A percentile compares a stretch with the other conserved stretches of the same genome.
Evolutionary conservation across 116 monocot genomes (phyloP).

Genomic region (Dioscorea cayenensis): DNA sequence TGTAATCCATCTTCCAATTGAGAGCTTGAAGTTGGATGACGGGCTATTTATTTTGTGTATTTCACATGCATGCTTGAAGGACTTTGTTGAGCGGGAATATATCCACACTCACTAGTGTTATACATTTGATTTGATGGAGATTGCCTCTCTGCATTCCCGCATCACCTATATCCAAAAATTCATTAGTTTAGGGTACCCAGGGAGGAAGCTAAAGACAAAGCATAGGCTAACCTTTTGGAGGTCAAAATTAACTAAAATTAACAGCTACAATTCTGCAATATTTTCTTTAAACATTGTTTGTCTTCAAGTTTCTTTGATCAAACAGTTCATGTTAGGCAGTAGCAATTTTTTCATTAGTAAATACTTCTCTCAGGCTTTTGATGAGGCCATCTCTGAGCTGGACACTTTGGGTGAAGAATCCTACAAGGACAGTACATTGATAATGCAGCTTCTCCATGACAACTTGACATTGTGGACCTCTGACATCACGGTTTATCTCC

Average conservation of each 20-base stretch:
- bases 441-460: conserved; percentile 26
- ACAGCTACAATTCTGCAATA: neutral
- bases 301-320: neutral
- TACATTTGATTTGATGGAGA: too few species aligned
- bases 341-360: neutral
- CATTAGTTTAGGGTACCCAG: neutral
- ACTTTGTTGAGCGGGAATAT: too few species aligned
- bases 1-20: too few species aligned
- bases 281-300: neutral
- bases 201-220: neutral
- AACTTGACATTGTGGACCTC: conserved; percentile 27
- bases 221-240: too few species aligned
- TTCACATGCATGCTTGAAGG: too few species aligned
- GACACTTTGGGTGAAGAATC: conserved; percentile 24
- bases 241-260: neutral
- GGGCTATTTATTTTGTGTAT: too few species aligned
- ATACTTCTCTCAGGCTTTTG: conserved; percentile 8
- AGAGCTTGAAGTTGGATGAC: too few species aligned
- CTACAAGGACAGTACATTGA: conserved; percentile 27
- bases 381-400: conserved; percentile 26
- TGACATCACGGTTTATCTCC: conserved; percentile 13
- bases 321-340: neutral
- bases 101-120: too few species aligned
- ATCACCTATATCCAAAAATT: neutral
- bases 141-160: too few species aligned